phyloP scores from a whole-genome alignment of 306 rosid species.

The Sindora glabra region DNA sequence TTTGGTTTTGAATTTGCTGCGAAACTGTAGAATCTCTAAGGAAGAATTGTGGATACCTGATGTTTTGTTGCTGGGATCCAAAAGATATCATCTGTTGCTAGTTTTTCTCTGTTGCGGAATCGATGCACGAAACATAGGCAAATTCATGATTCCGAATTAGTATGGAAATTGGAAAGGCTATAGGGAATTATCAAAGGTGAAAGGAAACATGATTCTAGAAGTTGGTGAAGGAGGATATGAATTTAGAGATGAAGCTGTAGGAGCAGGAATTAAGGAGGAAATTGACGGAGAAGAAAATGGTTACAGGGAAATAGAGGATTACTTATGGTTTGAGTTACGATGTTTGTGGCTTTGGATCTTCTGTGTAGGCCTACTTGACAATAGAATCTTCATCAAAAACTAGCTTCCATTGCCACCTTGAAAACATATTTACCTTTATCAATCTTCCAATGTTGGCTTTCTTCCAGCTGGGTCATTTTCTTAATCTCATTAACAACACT shows the following conservation, averaged over 20 bases:
- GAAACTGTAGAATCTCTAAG: conserved; percentile 10
- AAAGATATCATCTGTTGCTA: conserved; percentile 48
- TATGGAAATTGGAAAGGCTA: conserved; percentile 21
- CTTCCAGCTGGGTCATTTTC: conserved; percentile 4
- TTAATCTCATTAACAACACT: conserved; percentile 22
- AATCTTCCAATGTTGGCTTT: conserved; percentile 22
- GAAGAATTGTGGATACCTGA: conserved; percentile 28
- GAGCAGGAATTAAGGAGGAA: not conserved
- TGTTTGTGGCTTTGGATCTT: conserved; percentile 53
- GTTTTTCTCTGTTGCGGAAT: conserved; percentile 14
- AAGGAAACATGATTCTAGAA: conserved; percentile 57
- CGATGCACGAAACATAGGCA: conserved; percentile 23
- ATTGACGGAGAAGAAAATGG: conserved; percentile 3
- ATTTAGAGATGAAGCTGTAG: conserved; percentile 2
- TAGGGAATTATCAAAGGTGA: conserved; percentile 39
- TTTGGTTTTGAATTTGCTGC: conserved; percentile 32
- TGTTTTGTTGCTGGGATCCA: conserved; percentile 28
- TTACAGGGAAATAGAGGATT: conserved; percentile 18
- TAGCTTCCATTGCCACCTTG: conserved; percentile 46
- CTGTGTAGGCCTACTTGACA: conserved; percentile 60
- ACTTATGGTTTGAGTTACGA: conserved; percentile 17
- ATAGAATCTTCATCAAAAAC: conserved; percentile 48
- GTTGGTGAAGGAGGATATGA: conserved; percentile 18
- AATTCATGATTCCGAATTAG: conserved; percentile 20
- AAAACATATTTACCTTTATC: conserved; percentile 28